Percentiles rank a stretch among this genome's conserved stretches.
phyloP scores from a whole-genome alignment of 2,329 filamentous ascomycete genomes.

The Colletotrichum graminicola region DNA sequence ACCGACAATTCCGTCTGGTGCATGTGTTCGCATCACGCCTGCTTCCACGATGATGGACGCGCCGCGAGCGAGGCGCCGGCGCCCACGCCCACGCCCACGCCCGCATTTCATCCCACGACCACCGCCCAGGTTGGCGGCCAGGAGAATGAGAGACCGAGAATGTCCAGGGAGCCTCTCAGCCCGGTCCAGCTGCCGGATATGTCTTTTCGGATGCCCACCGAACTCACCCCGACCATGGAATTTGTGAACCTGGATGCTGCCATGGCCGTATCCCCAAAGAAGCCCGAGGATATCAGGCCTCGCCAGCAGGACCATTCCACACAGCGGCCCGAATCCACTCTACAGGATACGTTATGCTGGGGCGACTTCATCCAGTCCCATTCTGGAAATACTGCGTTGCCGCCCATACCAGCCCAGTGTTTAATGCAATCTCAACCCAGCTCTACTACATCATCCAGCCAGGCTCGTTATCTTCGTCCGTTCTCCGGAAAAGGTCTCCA shows the following conservation, averaged over 20 bases:
- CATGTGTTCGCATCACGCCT: slow-evolving; percentile 74
- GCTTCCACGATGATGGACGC: slow-evolving; percentile 67
- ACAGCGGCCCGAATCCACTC: slow-evolving; percentile 54
- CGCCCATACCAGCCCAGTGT: slow-evolving; percentile 64
- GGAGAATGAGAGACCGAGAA: slow-evolving; percentile 65
- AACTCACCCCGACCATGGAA: slow-evolving; percentile 56
- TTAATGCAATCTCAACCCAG: slow-evolving; percentile 64
- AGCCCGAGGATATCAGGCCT: slow-evolving; percentile 45
- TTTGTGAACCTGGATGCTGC: slow-evolving; percentile 53
- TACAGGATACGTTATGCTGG: slow-evolving; percentile 71
- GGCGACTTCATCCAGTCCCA: slow-evolving; percentile 57
- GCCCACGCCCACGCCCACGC: slow-evolving; percentile 23
- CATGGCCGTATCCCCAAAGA: slow-evolving; percentile 53
- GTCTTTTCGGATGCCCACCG: slow-evolving; percentile 55
- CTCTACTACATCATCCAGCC: slow-evolving; percentile 65
- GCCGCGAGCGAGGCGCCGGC: slow-evolving; percentile 46
- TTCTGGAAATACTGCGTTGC: slow-evolving; percentile 52
- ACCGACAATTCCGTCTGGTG: slow-evolving; percentile 64
- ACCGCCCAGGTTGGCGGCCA: slow-evolving; percentile 54
- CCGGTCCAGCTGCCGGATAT: slow-evolving; percentile 62
- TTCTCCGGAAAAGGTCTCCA: slow-evolving; percentile 68
- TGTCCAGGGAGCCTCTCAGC: slow-evolving; percentile 64
- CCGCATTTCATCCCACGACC: slow-evolving; percentile 19
- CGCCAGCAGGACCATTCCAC: slow-evolving; percentile 46
- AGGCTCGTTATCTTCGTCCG: slow-evolving; percentile 64